Conservation (phyloP, 2,329 filamentous ascomycete genomes). For the Exserohilum turcica region DNA sequence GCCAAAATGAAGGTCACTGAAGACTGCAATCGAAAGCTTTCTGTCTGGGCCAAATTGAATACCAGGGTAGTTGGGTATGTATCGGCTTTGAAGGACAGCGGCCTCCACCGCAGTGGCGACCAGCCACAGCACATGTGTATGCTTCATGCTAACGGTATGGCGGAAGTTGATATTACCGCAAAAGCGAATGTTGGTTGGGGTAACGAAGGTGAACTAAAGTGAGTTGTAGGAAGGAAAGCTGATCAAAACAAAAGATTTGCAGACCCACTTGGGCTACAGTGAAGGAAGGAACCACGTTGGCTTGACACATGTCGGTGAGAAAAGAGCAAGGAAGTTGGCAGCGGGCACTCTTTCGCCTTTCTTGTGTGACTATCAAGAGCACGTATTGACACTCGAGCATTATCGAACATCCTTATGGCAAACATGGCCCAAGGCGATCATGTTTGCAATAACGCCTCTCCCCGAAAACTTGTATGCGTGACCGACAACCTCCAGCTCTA, state of each 20-base stretch:
- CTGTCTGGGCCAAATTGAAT: constrained; percentile 39
- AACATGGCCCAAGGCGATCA: too few species aligned
- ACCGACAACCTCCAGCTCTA: too few species aligned
- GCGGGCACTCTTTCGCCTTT: too few species aligned
- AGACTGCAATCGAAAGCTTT: constrained; percentile 61
- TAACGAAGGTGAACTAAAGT: neutral
- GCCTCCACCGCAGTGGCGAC: constrained; percentile 12
- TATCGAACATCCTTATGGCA: too few species aligned
- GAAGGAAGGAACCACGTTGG: neutral
- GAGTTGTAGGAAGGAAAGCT: neutral
- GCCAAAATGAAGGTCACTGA: constrained; percentile 73
- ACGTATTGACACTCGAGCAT: too few species aligned
- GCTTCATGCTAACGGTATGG: constrained; percentile 25
- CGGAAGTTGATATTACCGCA: neutral
- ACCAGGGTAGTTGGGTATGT: constrained; percentile 25
- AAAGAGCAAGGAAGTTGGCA: neutral
- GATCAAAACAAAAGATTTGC: neutral
- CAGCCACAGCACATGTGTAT: constrained; percentile 17
- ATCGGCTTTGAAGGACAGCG: neutral
- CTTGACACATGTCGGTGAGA: neutral
- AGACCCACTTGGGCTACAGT: neutral
- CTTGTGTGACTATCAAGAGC: too few species aligned
- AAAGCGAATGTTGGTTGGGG: neutral
- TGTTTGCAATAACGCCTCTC: too few species aligned
- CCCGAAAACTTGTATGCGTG: too few species aligned